Base-by-base conservation (phyloP, 208 protist species). In the Trypanosomatidae sp. region DNA sequence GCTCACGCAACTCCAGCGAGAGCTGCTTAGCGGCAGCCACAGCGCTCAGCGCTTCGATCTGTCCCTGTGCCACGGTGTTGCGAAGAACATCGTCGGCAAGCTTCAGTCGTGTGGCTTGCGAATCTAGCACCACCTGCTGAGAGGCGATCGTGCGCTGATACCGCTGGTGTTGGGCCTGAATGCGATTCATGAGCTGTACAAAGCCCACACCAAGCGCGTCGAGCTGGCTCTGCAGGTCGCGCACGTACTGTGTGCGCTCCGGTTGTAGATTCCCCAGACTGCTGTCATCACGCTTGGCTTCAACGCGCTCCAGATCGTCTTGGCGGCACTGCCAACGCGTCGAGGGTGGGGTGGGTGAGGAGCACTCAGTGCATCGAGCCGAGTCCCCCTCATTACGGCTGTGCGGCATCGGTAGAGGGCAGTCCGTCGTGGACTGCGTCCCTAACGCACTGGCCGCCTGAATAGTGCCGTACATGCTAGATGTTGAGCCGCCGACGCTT, bases 1-100 rank as follows among this genome's bases (percentile, higher is more conserved):
- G 83, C 6, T 60, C 55, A 62, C 87, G 87, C 62, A 94, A 80
- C 49, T 87, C 75, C 62, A 84, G 71, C 25, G 81, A 81, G 62
- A 94, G 81, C 65, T 81, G 50, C n/a, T 78, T 59, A 22, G 83
- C 79, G 22, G 73, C 66, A 33, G 52, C 66, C 62, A 90, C 79
- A 3, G 83, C 78, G 64, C 75, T 79, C 74, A 80, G 79, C 28
- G 84, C 68, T n/a, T 80, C 79, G 5, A 83, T 76, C 28, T 76
- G 44, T 10, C 74, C 71, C 50, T 91, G 81, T 25, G 56, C 66
- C 43, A 78, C 68, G 22, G 78, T 86, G 49, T 75, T 86, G 15
- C 68, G 71, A 50, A 92, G 68, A 30, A 91, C 68, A 70, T 91
- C 80, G 62, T 94, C 90, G 25, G 90, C 87, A n/a, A 88, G 60